A percentile compares a stretch with the other conserved stretches of the same genome.
Conservation (phyloP, 2,329 filamentous ascomycete genomes). For the Sporothrix protearum region DNA sequence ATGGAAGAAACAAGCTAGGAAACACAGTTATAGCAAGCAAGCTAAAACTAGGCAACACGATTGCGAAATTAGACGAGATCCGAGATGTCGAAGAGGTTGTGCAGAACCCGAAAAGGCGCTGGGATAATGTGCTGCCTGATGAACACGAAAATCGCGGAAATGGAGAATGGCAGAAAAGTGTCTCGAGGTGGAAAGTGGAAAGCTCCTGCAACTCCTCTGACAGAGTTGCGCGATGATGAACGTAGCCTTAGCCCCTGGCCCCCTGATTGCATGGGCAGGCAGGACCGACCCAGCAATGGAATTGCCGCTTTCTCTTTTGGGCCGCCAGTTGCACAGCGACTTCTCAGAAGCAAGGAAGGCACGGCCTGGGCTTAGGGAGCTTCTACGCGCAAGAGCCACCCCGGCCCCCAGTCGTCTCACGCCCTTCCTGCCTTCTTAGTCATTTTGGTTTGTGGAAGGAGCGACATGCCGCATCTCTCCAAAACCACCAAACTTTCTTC, state of each 20-base stretch:
- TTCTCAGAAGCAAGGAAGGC: not conserved
- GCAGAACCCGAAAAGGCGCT: not conserved
- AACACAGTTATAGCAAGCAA: not conserved
- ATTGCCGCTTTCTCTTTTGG: not conserved
- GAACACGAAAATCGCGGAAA: slow-evolving; percentile 7
- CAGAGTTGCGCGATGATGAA: slow-evolving; percentile 18
- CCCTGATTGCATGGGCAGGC: slow-evolving; percentile 17
- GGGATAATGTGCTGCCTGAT: slow-evolving; percentile 12
- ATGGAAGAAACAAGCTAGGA: not conserved
- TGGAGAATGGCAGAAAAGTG: not conserved
- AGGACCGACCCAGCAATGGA: slow-evolving; percentile 5
- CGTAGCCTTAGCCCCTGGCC: slow-evolving; percentile 17
- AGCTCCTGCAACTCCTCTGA: slow-evolving; percentile 17
- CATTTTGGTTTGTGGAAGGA: not conserved
- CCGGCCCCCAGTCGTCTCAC: not conserved
- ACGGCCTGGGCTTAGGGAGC: not conserved
- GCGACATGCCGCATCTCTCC: not conserved
- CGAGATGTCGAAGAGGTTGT: not conserved
- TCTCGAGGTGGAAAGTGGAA: not conserved
- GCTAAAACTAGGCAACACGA: slow-evolving; percentile 12
- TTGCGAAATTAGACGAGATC: not conserved
- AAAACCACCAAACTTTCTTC: not conserved
- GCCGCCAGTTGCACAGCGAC: slow-evolving; percentile 9
- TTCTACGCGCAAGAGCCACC: slow-evolving; percentile 17
- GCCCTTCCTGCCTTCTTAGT: slow-evolving; percentile 14